Conservation (phyloP, 2,329 filamentous ascomycete genomes). For the Nemania serpens region DNA sequence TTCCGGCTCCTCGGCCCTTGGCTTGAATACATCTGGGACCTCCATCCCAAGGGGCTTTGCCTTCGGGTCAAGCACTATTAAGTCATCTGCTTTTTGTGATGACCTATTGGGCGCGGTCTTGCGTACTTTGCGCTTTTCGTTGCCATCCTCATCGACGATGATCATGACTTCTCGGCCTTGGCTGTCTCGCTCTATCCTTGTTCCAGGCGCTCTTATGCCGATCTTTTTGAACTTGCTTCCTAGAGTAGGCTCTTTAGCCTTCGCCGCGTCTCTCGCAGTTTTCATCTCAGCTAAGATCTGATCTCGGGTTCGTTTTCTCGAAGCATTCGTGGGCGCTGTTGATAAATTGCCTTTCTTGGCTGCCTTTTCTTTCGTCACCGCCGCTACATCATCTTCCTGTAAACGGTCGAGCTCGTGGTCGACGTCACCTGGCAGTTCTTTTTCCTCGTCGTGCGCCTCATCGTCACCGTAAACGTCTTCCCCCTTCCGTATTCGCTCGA, state of each 20-base stretch:
- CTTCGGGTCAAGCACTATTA: conserved; percentile 59
- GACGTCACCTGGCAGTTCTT: conserved; percentile 51
- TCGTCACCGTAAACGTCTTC: conserved; percentile 65
- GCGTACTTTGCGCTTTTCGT: conserved; percentile 68
- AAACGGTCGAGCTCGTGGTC: conserved; percentile 70
- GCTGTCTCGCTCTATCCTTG: conserved; percentile 63
- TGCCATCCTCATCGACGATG: conserved; percentile 67
- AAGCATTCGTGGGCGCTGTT: conserved; percentile 54
- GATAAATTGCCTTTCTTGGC: conserved; percentile 67
- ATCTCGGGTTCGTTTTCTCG: conserved; percentile 66
- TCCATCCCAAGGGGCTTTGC: conserved; percentile 67
- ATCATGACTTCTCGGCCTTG: conserved; percentile 68
- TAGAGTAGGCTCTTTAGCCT: conserved; percentile 57
- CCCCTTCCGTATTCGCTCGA: conserved; percentile 70
- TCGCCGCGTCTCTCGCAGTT: conserved; percentile 64
- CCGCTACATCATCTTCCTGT: conserved; percentile 58
- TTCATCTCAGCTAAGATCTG: conserved; percentile 72
- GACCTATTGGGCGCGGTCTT: conserved; percentile 48
- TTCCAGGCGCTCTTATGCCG: conserved; percentile 57
- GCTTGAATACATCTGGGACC: conserved; percentile 63
- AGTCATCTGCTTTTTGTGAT: conserved; percentile 45
- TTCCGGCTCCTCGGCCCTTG: conserved; percentile 53
- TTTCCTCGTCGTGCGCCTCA: conserved; percentile 40
- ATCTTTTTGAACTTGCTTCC: conserved; percentile 69
- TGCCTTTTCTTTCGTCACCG: conserved; percentile 55